Percentiles rank a stretch among this genome's conserved stretches.
Conservation (phyloP, 23 red algal species). For the Gracilariopsis chorda region DNA sequence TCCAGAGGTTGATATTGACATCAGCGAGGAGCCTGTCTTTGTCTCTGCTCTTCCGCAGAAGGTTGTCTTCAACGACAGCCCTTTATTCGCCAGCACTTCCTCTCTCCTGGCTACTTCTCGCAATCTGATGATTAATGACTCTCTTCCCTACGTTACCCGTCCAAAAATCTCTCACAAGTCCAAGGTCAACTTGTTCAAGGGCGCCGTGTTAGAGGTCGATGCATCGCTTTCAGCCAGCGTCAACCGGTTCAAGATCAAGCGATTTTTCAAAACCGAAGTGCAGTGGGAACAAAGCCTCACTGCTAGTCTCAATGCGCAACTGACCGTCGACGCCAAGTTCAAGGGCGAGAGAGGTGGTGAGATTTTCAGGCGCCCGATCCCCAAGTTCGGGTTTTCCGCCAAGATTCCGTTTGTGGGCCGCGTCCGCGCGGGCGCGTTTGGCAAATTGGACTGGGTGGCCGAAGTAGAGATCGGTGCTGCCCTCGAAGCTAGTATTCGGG, state of each 20-base stretch:
- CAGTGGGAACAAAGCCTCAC: not conserved
- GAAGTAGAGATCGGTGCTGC: not conserved
- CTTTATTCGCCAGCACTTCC: not conserved
- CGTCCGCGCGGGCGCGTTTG: constrained; percentile 3
- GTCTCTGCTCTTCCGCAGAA: not conserved
- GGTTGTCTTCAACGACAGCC: not conserved
- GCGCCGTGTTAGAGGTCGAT: not conserved
- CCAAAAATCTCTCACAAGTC: not conserved
- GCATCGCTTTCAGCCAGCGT: not conserved
- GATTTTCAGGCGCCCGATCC: not conserved
- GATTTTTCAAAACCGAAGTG: not conserved
- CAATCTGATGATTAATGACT: not conserved
- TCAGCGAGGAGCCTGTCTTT: not conserved
- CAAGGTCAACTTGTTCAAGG: not conserved
- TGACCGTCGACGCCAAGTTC: not conserved
- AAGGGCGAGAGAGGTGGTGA: not conserved
- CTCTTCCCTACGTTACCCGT: not conserved
- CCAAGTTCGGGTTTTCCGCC: not conserved
- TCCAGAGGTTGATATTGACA: constrained; percentile 1
- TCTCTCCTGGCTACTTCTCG: not conserved
- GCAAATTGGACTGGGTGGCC: not conserved
- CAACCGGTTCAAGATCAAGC: not conserved
- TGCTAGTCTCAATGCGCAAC: not conserved
- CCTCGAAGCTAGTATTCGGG: not conserved
- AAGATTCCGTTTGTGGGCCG: not conserved